These are phyloP conservation scores for Mrakiaceae sp. DNA, from an alignment of 1,284 basidiomycete genomes.

Conservation along the genomic window DNA sequence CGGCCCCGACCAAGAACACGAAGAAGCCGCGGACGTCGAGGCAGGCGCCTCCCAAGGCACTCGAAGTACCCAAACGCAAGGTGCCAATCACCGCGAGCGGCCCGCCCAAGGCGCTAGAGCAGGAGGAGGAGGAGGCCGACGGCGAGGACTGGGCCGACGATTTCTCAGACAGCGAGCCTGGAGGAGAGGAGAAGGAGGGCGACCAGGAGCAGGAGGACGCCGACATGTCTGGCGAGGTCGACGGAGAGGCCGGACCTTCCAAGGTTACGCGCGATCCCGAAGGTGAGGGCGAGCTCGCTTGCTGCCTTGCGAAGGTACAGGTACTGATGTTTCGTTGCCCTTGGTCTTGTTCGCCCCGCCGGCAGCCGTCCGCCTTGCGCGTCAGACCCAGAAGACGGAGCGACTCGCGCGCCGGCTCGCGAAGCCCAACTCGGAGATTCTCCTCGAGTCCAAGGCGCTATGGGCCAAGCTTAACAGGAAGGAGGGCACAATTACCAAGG, in stretches of 20 bases:
- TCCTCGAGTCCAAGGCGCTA: conserved; percentile 59
- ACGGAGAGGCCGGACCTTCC: conserved; percentile 21
- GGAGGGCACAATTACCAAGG: conserved; percentile 53
- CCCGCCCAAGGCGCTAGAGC: conserved; percentile 44
- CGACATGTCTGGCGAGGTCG: conserved; percentile 32
- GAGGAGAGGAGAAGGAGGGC: conserved; percentile 27
- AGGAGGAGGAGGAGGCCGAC: conserved; percentile 53
- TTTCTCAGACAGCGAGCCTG: too few species aligned
- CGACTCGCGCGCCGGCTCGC: conserved; percentile 41
- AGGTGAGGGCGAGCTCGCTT: conserved; percentile 7
- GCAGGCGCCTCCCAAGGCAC: conserved; percentile 81
- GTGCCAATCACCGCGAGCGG: conserved; percentile 69
- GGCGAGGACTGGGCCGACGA: conserved; percentile 24
- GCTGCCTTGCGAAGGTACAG: neutral
- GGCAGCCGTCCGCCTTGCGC: conserved; percentile 23
- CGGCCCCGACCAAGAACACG: conserved; percentile 60
- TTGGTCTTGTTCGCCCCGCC: conserved; percentile 30
- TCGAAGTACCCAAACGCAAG: conserved; percentile 59
- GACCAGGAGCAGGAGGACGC: conserved; percentile 56
- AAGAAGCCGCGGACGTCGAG: conserved; percentile 63
- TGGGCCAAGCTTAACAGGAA: conserved; percentile 62
- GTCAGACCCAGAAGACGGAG: conserved; percentile 15
- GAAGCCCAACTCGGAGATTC: conserved; percentile 62
- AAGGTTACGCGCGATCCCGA: conserved; percentile 17
- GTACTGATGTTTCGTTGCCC: conserved; percentile 26